Evolutionary conservation across 768 basidiomycete species (phyloP).

Genomic region (Leucocoprinus birnbaumii): DNA sequence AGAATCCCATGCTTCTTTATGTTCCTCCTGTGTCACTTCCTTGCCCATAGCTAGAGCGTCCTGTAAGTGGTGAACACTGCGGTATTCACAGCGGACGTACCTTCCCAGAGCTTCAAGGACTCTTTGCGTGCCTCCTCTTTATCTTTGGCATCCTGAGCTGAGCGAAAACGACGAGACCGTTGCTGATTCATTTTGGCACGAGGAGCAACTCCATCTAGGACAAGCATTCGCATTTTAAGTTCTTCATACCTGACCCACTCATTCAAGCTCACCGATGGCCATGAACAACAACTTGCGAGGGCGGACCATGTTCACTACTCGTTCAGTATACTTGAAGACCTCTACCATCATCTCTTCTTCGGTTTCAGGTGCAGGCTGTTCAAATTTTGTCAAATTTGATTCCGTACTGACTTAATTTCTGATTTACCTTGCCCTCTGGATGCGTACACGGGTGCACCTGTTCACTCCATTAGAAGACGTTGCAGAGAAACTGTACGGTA

Average conservation of each 20-base stretch:
- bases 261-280: conserved; percentile 77
- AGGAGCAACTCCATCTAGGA: conserved; percentile 90
- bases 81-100: conserved; percentile 32
- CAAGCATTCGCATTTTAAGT: neutral
- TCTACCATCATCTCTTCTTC: conserved; percentile 99
- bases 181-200: conserved; percentile 99
- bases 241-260: neutral
- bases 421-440: conserved; percentile 86
- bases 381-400: neutral
- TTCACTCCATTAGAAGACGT: conserved; percentile 5
- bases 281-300: conserved; percentile 95
- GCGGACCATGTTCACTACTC: conserved; percentile 95
- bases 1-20: conserved; percentile 90
- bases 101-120: conserved; percentile 82
- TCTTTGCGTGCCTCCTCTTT: conserved; percentile 87
- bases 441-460: conserved; percentile 99
- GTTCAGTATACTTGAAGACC: conserved; percentile 94
- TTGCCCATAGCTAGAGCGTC: conserved; percentile 83
- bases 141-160: conserved; percentile 92
- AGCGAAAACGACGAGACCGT: conserved; percentile 92
- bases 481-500: conserved; percentile 10
- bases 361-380: conserved; percentile 92
- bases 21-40: conserved; percentile 74
- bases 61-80: neutral
- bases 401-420: neutral